A percentile compares a stretch with the other conserved stretches of the same genome.
Evolutionary conservation across 2,329 filamentous ascomycete genomes (phyloP).

Genomic region (Venturia asperata): DNA sequence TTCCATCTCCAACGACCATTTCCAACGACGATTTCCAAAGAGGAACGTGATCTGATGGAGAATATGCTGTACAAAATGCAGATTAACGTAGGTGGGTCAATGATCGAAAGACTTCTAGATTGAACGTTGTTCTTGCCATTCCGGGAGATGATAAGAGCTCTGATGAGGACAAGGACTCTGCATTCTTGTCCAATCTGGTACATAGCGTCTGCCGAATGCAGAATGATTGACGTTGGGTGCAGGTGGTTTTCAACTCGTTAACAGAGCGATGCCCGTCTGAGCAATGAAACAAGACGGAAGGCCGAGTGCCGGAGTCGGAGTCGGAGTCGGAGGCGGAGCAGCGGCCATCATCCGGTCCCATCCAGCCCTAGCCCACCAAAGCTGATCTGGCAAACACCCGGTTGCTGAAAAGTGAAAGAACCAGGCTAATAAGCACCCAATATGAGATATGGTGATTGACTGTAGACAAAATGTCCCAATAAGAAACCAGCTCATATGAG

Average conservation of each 20-base stretch:
- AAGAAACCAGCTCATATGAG: neutral
- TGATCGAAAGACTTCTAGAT: neutral
- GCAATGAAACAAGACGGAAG: slow-evolving; percentile 3
- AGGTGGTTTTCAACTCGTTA: neutral
- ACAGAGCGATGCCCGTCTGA: neutral
- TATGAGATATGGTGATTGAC: neutral
- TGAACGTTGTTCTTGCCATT: neutral
- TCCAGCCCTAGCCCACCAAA: neutral
- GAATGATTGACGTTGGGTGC: too few species aligned
- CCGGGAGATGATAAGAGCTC: neutral
- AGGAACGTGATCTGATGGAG: neutral
- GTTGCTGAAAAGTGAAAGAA: slow-evolving; percentile 1
- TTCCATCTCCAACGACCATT: neutral
- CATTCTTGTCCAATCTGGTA: too few species aligned
- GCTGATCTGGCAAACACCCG: slow-evolving; percentile 10
- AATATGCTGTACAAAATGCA: neutral
- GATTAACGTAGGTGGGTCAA: too few species aligned
- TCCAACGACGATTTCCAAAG: neutral
- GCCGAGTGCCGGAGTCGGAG: neutral
- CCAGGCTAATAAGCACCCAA: slow-evolving; percentile 1
- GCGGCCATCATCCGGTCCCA: slow-evolving; percentile 7
- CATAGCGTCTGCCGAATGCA: neutral
- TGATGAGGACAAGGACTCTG: neutral
- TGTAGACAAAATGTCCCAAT: neutral
- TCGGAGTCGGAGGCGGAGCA: neutral